These are phyloP conservation scores for Verticillium isaacii DNA, from an alignment of 2,329 filamentous ascomycete species.

Conservation along the genomic window DNA sequence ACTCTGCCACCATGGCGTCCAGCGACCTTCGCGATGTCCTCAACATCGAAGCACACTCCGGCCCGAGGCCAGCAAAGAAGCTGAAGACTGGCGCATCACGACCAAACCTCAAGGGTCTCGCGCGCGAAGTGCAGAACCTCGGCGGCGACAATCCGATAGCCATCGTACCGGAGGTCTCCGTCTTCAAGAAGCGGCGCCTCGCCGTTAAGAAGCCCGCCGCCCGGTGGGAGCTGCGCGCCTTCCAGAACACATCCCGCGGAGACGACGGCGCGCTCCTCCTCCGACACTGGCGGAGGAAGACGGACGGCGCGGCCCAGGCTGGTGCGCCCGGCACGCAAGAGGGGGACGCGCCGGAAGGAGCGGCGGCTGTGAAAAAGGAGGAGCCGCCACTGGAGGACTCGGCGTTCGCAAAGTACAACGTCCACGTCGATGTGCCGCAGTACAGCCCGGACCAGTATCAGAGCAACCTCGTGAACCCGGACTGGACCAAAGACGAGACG, in stretches of 20 bases:
- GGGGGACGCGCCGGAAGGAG: conserved; percentile 6
- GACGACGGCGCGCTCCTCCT: conserved; percentile 62
- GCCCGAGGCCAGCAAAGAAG: conserved; percentile 64
- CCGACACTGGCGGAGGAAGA: conserved; percentile 74
- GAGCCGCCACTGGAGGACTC: conserved; percentile 46
- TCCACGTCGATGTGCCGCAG: conserved; percentile 69
- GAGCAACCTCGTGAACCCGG: conserved; percentile 62
- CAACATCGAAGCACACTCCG: conserved; percentile 58
- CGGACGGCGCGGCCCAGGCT: conserved; percentile 22
- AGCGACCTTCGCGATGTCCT: conserved; percentile 86
- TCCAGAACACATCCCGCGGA: conserved; percentile 70
- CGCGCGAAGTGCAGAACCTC: conserved; percentile 61
- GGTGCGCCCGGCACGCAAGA: conserved; percentile 11
- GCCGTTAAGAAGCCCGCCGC: conserved; percentile 50
- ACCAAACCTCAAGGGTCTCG: conserved; percentile 57
- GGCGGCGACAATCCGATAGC: conserved; percentile 64
- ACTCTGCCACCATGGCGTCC: conserved; percentile 55
- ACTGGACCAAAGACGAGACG: conserved; percentile 92
- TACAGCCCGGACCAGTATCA: conserved; percentile 89
- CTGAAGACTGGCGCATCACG: conserved; percentile 61
- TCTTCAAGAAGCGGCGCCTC: conserved; percentile 56
- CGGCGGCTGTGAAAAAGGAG: conserved; percentile 10
- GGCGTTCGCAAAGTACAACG: conserved; percentile 81
- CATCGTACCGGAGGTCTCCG: conserved; percentile 55
- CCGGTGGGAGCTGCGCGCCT: conserved; percentile 64